Percentiles rank a stretch among this genome's conserved stretches.
These are phyloP conservation scores for Gastroboletus turbinatus DNA, from an alignment of 1,284 basidiomycete genomes.

Conservation along the genomic window DNA sequence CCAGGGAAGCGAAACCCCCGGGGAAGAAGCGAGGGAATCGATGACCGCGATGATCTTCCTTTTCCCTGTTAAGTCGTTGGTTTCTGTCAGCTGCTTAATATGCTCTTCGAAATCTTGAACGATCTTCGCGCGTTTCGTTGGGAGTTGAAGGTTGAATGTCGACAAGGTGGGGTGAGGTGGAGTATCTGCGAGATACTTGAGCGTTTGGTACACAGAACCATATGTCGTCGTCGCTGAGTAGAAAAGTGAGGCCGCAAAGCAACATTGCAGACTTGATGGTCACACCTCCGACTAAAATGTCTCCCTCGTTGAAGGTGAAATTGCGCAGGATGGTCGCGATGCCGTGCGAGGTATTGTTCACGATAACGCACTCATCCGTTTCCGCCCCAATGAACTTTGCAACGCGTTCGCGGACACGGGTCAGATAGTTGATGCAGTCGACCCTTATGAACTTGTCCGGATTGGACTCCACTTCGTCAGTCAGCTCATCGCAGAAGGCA, in stretches of 20 bases:
- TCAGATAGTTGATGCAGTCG: slow-evolving; percentile 36
- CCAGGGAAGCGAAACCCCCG: slow-evolving; percentile 81
- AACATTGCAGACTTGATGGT: background rate
- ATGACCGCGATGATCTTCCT: slow-evolving; percentile 69
- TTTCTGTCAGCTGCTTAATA: slow-evolving; percentile 27
- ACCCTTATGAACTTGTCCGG: slow-evolving; percentile 65
- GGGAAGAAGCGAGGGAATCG: slow-evolving; percentile 71
- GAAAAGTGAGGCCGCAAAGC: background rate
- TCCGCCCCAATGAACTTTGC: slow-evolving; percentile 62
- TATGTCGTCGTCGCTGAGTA: slow-evolving; percentile 67
- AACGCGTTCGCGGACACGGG: slow-evolving; percentile 45
- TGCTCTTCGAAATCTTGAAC: slow-evolving; percentile 53
- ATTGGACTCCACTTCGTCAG: slow-evolving; percentile 52
- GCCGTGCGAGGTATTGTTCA: slow-evolving; percentile 66
- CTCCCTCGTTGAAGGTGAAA: slow-evolving; percentile 48
- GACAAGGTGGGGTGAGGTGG: slow-evolving; percentile 53
- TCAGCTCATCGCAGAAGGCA: slow-evolving; percentile 46
- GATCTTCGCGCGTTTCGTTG: slow-evolving; percentile 61
- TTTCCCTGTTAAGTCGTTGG: slow-evolving; percentile 27
- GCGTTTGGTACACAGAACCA: slow-evolving; percentile 53
- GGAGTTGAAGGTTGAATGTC: slow-evolving; percentile 58
- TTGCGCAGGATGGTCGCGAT: slow-evolving; percentile 67
- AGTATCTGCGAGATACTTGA: slow-evolving; percentile 60
- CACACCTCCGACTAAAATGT: slow-evolving; percentile 44
- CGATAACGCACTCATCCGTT: slow-evolving; percentile 64